A percentile compares a stretch with the other conserved stretches of the same genome.
Evolutionary conservation across 257 asterid species (phyloP).

Genomic region (Galeopsis tetrahit): DNA sequence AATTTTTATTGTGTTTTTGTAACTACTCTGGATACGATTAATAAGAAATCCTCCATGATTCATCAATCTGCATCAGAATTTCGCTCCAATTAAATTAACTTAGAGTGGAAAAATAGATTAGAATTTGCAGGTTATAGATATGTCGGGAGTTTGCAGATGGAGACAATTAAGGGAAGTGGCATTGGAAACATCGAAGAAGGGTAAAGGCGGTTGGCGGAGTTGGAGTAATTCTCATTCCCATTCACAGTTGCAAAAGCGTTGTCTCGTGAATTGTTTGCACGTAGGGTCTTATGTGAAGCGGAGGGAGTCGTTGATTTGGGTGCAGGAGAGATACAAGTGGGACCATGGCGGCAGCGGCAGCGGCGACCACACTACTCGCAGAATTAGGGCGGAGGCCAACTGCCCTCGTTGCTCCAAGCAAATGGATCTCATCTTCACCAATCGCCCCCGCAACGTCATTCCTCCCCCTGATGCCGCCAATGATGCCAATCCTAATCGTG

Average conservation of each 20-base stretch:
- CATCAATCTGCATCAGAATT: constrained; percentile 15
- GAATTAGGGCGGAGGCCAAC: constrained; percentile 86
- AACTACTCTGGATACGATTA: neutral
- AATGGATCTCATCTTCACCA: constrained; percentile 84
- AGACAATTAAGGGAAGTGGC: constrained; percentile 47
- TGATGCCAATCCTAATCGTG: constrained; percentile 17
- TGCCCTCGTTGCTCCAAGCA: constrained; percentile 95
- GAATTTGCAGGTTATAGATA: constrained; percentile 29
- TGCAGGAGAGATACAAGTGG: constrained; percentile 83
- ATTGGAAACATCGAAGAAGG: constrained; percentile 37
- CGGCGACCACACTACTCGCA: constrained; percentile 47
- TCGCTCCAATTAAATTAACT: neutral
- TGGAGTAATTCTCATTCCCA: constrained; percentile 33
- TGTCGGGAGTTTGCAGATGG: constrained; percentile 76
- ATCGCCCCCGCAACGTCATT: constrained; percentile 60
- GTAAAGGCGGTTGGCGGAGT: constrained; percentile 39
- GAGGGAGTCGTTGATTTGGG: constrained; percentile 61
- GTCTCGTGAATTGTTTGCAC: constrained; percentile 55
- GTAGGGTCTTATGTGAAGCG: constrained; percentile 50
- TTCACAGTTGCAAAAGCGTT: constrained; percentile 33
- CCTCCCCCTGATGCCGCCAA: constrained; percentile 47
- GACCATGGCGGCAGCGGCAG: constrained; percentile 58
- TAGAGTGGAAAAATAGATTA: neutral
- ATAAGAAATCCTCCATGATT: neutral
- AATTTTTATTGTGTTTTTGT: neutral